Evolutionary conservation across 2,329 filamentous ascomycete genomes (phyloP).

Genomic region (Ophiostoma quercus): DNA sequence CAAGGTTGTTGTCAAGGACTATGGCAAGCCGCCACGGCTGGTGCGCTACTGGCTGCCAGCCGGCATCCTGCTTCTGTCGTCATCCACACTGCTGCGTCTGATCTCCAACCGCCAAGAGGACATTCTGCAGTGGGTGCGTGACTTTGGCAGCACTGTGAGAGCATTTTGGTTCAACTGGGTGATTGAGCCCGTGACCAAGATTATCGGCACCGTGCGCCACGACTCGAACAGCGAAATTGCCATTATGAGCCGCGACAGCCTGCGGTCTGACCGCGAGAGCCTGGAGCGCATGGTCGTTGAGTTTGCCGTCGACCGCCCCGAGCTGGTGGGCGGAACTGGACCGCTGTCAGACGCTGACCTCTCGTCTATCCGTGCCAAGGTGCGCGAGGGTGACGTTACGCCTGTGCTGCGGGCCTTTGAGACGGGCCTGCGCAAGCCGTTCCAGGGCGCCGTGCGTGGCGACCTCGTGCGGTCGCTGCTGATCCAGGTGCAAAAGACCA

Average conservation of each 20-base stretch:
- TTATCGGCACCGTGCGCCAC: conserved; percentile 88
- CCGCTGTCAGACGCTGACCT: conserved; percentile 64
- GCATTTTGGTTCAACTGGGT: conserved; percentile 99
- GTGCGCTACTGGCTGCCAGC: conserved; percentile 87
- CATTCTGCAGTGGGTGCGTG: conserved; percentile 71
- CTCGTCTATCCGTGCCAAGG: conserved; percentile 67
- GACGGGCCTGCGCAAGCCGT: conserved; percentile 73
- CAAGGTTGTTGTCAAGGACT: conserved; percentile 50
- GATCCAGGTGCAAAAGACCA: conserved; percentile 97
- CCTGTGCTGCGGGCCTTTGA: conserved; percentile 89
- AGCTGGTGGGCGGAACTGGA: conserved; percentile 46
- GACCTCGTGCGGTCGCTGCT: conserved; percentile 85
- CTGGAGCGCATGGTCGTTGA: conserved; percentile 97
- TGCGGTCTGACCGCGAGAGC: conserved; percentile 84
- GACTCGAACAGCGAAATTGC: conserved; percentile 90
- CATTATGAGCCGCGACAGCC: conserved; percentile 89
- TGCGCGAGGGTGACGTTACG: conserved; percentile 87
- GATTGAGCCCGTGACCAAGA: conserved; percentile 72
- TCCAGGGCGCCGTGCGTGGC: conserved; percentile 75
- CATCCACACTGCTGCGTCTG: conserved; percentile 78
- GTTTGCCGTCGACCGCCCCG: conserved; percentile 79
- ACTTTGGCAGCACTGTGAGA: conserved; percentile 69
- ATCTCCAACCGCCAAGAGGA: conserved; percentile 69
- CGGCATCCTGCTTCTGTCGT: conserved; percentile 67
- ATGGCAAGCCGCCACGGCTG: conserved; percentile 69